Conservation (phyloP, 148 eudicot genomes). For the Diospyros kaki region DNA sequence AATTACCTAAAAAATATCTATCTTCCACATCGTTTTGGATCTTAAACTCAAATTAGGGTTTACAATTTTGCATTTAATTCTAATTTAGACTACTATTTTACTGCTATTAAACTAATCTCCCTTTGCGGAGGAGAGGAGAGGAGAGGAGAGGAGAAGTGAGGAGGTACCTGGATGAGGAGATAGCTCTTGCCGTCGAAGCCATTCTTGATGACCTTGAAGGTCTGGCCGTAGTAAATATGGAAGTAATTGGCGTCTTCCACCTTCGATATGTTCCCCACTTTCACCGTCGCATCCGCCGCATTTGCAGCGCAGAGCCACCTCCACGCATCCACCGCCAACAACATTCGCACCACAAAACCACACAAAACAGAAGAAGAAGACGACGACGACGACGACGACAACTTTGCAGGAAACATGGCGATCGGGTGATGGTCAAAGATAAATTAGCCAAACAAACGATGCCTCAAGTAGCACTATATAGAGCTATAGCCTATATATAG, state of each 20-base stretch:
- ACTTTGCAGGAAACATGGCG: not conserved
- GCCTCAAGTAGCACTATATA: not conserved
- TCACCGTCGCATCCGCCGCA: conserved; percentile 9
- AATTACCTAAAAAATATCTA: too few relatives aligned
- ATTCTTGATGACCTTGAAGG: conserved; percentile 91
- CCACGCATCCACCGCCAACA: not conserved
- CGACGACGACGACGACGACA: not conserved
- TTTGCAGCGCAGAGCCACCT: conserved; percentile 10
- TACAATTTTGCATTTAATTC: too few relatives aligned
- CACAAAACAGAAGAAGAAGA: not conserved
- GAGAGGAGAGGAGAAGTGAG: not conserved
- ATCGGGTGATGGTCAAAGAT: not conserved
- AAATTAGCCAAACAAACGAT: not conserved
- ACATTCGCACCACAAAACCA: not conserved
- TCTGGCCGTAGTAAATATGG: conserved; percentile 82
- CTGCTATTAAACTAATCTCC: too few relatives aligned
- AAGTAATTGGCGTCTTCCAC: conserved; percentile 70
- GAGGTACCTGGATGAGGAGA: conserved; percentile 69
- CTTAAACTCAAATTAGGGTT: too few relatives aligned
- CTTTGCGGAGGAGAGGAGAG: not conserved
- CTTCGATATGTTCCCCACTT: conserved; percentile 51
- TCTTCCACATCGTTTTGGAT: too few relatives aligned
- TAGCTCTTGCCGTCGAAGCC: conserved; percentile 64
- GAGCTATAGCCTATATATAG: too few relatives aligned
- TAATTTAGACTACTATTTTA: too few relatives aligned